Conservation (phyloP, 2,329 filamentous ascomycete genomes). For the Tolypocladium nubicola region DNA sequence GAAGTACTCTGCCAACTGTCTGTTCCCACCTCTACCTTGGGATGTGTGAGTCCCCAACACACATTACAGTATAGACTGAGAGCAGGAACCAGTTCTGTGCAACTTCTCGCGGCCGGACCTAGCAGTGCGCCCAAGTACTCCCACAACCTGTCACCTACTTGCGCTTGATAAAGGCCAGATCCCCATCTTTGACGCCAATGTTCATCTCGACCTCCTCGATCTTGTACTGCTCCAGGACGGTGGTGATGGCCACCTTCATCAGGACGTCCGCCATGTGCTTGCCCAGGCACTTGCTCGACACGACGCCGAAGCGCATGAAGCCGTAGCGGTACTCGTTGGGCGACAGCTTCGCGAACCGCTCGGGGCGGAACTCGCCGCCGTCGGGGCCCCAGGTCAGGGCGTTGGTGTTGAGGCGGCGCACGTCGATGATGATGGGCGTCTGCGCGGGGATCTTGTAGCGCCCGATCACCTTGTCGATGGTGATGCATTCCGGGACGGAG, state of each 20-base stretch:
- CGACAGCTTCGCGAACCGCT: neutral
- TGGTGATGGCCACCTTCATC: neutral
- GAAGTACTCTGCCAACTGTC: too few species aligned
- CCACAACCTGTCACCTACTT: neutral
- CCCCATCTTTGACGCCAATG: neutral
- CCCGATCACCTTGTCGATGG: neutral
- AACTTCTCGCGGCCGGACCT: neutral
- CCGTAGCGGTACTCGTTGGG: neutral
- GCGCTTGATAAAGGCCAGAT: neutral
- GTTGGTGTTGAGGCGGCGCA: neutral
- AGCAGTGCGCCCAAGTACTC: too few species aligned
- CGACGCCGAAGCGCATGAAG: neutral
- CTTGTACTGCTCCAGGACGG: neutral
- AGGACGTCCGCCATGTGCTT: neutral
- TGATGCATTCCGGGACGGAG: neutral
- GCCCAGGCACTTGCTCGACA: neutral
- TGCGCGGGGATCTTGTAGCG: neutral
- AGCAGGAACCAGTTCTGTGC: neutral
- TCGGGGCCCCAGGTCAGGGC: neutral
- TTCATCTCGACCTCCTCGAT: neutral
- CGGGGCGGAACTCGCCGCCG: neutral
- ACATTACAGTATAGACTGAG: too few species aligned
- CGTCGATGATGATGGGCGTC: neutral
- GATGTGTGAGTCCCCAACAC: neutral
- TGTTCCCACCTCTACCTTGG: neutral